Conservation (phyloP, 352 stramenopile genomes). For the Phytophthora crassamura region DNA sequence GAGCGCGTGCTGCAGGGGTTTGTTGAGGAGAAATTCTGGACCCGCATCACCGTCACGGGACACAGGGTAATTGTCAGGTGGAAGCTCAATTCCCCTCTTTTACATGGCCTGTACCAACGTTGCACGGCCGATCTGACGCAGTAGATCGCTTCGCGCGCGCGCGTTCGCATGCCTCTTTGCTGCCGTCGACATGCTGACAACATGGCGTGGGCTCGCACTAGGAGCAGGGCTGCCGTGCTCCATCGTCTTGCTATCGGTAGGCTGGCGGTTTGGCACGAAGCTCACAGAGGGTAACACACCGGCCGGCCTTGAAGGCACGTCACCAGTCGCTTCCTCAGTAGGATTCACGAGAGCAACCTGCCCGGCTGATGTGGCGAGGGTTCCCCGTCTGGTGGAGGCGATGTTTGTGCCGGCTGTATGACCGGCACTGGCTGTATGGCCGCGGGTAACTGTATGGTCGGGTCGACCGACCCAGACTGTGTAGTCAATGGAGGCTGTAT, state of each 20-base stretch:
- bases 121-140: background rate
- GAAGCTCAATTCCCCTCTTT: background rate
- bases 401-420: constrained; percentile 6
- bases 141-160: background rate
- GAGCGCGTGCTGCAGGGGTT: constrained; percentile 9
- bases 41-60: background rate
- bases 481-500: constrained; percentile 5
- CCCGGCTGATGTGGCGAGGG: background rate
- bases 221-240: background rate
- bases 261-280: too few species aligned
- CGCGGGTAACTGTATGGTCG: constrained; percentile 12
- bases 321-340: background rate
- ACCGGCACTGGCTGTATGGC: constrained; percentile 12
- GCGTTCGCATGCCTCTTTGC: background rate
- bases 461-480: constrained; percentile 11
- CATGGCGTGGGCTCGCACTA: background rate
- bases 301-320: too few species aligned
- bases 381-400: background rate
- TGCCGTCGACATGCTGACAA: background rate
- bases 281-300: too few species aligned
- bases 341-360: background rate
- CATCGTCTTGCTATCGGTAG: background rate
- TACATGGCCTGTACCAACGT: background rate
- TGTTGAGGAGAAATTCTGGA: constrained; percentile 16
- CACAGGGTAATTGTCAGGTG: background rate